Conservation (phyloP, 768 basidiomycete species). For the Boletus subcaerulescens region DNA sequence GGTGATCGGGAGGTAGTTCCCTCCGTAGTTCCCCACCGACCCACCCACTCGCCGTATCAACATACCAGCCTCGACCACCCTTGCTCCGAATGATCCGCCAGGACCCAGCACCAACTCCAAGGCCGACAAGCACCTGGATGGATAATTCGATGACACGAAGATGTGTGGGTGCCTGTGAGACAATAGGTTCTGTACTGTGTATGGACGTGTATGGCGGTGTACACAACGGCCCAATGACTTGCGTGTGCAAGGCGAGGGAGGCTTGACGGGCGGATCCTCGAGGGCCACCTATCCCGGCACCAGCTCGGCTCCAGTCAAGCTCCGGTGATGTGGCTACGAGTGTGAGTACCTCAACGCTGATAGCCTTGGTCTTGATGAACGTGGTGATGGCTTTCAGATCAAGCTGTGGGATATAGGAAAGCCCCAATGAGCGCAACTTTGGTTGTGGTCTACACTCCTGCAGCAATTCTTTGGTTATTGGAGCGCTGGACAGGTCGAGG, state of each 20-base stretch:
- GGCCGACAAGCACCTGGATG: constrained; percentile 59
- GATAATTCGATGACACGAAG: constrained; percentile 88
- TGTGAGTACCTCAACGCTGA: constrained; percentile 83
- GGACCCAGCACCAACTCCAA: constrained; percentile 76
- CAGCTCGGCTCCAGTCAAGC: constrained; percentile 52
- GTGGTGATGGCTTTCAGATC: constrained; percentile 59
- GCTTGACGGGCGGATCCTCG: constrained; percentile 60
- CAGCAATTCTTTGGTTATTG: constrained; percentile 58
- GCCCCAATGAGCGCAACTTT: constrained; percentile 79
- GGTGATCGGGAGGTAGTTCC: constrained; percentile 58
- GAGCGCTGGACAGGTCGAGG: constrained; percentile 86
- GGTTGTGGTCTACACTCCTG: constrained; percentile 60
- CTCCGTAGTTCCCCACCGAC: constrained; percentile 51
- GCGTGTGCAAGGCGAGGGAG: constrained; percentile 71
- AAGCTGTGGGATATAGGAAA: constrained; percentile 80
- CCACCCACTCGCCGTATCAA: constrained; percentile 87
- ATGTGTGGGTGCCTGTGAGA: constrained; percentile 52
- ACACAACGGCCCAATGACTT: constrained; percentile 77
- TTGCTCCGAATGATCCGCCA: constrained; percentile 93
- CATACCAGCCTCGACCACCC: constrained; percentile 93
- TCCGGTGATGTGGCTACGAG: constrained; percentile 75
- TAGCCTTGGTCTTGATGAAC: constrained; percentile 67
- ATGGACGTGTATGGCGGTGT: constrained; percentile 73
- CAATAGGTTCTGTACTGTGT: constrained; percentile 32
- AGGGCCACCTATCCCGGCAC: constrained; percentile 26